These are phyloP conservation scores for Mycena kentingensis DNA, from an alignment of 768 basidiomycete genomes.

Conservation along the genomic window DNA sequence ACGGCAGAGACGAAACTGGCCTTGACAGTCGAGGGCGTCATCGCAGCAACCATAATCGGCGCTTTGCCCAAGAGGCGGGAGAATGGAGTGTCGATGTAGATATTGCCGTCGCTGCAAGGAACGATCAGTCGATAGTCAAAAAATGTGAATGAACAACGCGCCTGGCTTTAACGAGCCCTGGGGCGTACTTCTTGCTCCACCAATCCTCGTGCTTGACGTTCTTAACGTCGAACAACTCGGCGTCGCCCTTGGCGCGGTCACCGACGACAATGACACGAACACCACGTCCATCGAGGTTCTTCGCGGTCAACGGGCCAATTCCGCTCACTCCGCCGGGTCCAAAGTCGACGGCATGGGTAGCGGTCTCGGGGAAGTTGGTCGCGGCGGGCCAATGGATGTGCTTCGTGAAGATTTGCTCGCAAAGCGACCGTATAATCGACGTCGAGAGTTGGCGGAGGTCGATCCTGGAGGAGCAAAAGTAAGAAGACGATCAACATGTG, in stretches of 20 bases:
- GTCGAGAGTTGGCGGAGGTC: conserved; percentile 73
- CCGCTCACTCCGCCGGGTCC: conserved; percentile 94
- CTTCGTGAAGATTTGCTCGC: conserved; percentile 88
- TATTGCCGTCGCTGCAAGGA: conserved; percentile 72
- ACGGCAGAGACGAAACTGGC: conserved; percentile 93
- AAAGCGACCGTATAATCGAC: conserved; percentile 84
- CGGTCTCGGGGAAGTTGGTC: conserved; percentile 84
- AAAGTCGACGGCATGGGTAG: conserved; percentile 95
- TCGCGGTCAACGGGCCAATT: conserved; percentile 86
- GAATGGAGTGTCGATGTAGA: conserved; percentile 95
- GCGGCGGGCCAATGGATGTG: conserved; percentile 94
- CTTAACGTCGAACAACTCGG: conserved; percentile 73
- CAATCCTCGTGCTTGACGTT: conserved; percentile 74
- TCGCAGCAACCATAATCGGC: conserved; percentile 99
- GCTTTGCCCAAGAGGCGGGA: conserved; percentile 95
- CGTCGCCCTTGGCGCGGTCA: conserved; percentile 85
- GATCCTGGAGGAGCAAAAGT: conserved; percentile 54
- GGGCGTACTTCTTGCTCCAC: conserved; percentile 89
- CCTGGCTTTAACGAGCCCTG: conserved; percentile 86
- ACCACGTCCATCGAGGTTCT: conserved; percentile 91
- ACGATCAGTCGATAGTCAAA: not conserved
- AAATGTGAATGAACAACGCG: conserved; percentile 36
- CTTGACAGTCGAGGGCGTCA: conserved; percentile 97
- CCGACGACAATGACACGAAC: conserved; percentile 86
- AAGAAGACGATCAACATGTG: conserved; percentile 9